phyloP scores from a whole-genome alignment of 2,329 filamentous ascomycete genomes.

The Penicillium brevicompactum region DNA sequence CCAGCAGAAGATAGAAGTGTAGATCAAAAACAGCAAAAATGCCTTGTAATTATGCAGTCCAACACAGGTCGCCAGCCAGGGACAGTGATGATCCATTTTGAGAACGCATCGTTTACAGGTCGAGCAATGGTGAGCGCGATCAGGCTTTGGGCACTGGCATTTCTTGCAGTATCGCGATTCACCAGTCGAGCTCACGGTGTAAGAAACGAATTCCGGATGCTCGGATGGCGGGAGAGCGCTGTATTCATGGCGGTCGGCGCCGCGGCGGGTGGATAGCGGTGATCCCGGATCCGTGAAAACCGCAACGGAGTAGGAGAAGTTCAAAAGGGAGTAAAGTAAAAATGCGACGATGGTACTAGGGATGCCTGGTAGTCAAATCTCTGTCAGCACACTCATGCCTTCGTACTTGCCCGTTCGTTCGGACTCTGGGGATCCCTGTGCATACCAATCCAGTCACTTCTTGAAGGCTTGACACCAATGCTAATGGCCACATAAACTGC shows the following conservation, averaged over 20 bases:
- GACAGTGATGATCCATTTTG: constrained; percentile 99
- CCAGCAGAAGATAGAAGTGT: constrained; percentile 84
- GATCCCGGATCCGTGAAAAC: constrained; percentile 90
- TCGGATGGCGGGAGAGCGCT: constrained; percentile 77
- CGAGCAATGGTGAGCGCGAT: constrained; percentile 95
- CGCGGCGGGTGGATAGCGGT: constrained; percentile 45
- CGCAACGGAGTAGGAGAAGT: constrained; percentile 87
- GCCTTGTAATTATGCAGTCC: constrained; percentile 94
- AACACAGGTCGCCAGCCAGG: constrained; percentile 95
- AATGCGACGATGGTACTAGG: constrained; percentile 65
- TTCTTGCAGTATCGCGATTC: constrained; percentile 94
- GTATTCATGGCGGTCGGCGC: constrained; percentile 56
- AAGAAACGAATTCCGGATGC: constrained; percentile 65
- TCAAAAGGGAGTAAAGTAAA: constrained; percentile 74
- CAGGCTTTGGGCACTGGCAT: constrained; percentile 90
- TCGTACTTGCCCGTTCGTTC: background rate
- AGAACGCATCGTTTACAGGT: constrained; percentile 91
- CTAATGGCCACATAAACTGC: constrained; percentile 82
- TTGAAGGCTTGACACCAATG: constrained; percentile 63
- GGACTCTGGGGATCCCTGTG: background rate
- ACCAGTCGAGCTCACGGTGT: constrained; percentile 91
- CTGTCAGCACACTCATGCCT: background rate
- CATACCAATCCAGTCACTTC: constrained; percentile 50
- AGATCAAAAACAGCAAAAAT: constrained; percentile 88
- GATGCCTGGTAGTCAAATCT: constrained; percentile 28